Evolutionary conservation across 768 basidiomycete species (phyloP).

Genomic region (Scleroderma bovista): DNA sequence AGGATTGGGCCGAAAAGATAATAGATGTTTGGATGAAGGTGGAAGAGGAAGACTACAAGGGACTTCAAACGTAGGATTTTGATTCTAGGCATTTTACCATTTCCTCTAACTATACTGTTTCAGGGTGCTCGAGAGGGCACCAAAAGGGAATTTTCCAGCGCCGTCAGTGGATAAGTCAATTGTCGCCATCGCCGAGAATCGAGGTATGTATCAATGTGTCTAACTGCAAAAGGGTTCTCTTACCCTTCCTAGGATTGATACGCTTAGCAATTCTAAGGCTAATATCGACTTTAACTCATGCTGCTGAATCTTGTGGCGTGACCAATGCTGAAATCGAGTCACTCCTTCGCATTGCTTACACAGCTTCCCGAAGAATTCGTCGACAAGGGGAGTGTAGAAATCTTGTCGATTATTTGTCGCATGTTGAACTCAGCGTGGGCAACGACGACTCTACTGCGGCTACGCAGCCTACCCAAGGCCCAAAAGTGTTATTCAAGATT

Average conservation of each 20-base stretch:
- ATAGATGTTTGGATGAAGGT: neutral
- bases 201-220: neutral
- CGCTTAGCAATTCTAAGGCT: constrained; percentile 25
- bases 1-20: constrained; percentile 24
- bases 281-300: constrained; percentile 19
- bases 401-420: constrained; percentile 4
- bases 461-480: constrained; percentile 6
- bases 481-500: constrained; percentile 15
- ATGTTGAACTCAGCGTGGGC: constrained; percentile 12
- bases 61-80: neutral
- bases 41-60: neutral
- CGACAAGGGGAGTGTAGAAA: neutral
- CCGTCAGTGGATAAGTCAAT: neutral
- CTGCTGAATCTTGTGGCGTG: constrained; percentile 12
- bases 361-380: constrained; percentile 14
- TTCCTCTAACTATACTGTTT: neutral
- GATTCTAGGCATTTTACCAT: neutral
- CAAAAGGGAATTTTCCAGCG: neutral
- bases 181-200: neutral
- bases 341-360: constrained; percentile 20
- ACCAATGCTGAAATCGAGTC: constrained; percentile 23
- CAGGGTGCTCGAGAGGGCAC: neutral
- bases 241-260: constrained; percentile 9
- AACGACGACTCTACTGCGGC: constrained; percentile 18
- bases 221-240: neutral